Percentiles rank a stretch among this genome's conserved stretches.
Evolutionary conservation across 2,329 filamentous ascomycete genomes (phyloP).

Genomic region (Claviceps arundinis): DNA sequence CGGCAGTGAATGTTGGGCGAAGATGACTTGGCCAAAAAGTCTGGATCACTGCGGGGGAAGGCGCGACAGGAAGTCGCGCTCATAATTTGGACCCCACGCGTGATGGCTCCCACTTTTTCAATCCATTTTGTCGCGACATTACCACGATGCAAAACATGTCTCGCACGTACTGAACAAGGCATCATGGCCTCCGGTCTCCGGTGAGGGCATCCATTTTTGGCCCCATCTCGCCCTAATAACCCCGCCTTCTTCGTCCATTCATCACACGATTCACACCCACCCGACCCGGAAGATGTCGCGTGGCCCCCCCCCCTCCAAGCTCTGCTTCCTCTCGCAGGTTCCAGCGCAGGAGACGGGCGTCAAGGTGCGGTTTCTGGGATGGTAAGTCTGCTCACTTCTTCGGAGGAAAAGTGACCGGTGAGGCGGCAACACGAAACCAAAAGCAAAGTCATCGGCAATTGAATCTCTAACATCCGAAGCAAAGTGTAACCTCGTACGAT

Average conservation of each 20-base stretch:
- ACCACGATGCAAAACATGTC: not conserved
- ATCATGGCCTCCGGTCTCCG: not conserved
- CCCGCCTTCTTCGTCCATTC: not conserved
- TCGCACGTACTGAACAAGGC: not conserved
- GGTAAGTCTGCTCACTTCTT: constrained; percentile 41
- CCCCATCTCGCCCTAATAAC: no score
- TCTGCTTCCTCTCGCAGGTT: constrained; percentile 53
- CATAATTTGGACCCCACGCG: not conserved
- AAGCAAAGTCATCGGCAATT: no score
- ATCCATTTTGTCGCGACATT: not conserved
- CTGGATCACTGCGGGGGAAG: not conserved
- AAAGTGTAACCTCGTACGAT: constrained; percentile 38
- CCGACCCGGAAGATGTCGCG: constrained; percentile 28
- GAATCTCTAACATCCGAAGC: no score
- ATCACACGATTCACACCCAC: not conserved
- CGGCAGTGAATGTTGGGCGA: not conserved
- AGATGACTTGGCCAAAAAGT: not conserved
- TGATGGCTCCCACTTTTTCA: not conserved
- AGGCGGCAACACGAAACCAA: no score
- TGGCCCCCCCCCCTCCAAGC: constrained; percentile 49
- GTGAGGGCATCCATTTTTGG: no score
- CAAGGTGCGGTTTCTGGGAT: constrained; percentile 90
- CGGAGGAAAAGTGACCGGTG: not conserved
- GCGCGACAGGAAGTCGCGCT: not conserved
- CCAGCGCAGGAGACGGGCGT: constrained; percentile 37